These are phyloP conservation scores for Talaromyces nanjingensis DNA, from an alignment of 495 filamentous ascomycete species.

Conservation along the genomic window DNA sequence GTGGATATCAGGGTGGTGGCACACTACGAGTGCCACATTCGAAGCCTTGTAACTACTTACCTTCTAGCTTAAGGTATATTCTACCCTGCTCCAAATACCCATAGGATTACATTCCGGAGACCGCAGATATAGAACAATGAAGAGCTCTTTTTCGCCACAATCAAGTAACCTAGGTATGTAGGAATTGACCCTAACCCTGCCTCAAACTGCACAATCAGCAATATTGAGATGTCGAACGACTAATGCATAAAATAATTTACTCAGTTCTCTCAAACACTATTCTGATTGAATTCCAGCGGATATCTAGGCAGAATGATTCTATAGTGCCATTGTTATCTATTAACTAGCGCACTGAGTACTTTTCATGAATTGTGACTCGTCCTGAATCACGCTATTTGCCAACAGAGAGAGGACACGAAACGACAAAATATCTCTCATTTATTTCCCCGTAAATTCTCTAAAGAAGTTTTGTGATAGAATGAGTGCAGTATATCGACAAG, in stretches of 20 bases:
- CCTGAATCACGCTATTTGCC: not conserved
- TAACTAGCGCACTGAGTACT: not conserved
- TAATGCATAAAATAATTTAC: not conserved
- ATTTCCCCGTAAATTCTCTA: not conserved
- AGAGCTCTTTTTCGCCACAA: not conserved
- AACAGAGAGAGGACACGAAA: not conserved
- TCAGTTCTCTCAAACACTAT: not conserved
- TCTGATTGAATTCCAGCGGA: not conserved
- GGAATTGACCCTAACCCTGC: not conserved
- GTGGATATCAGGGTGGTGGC: not conserved
- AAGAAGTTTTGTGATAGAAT: too few relatives aligned
- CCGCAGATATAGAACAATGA: not conserved
- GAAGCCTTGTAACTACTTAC: not conserved
- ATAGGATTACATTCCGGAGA: not conserved
- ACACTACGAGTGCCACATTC: not conserved
- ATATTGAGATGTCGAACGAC: not conserved
- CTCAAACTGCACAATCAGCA: not conserved
- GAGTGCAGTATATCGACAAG: too few relatives aligned
- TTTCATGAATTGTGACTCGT: not conserved
- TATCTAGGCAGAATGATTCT: not conserved
- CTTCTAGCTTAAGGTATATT: not conserved
- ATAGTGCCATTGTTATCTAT: not conserved
- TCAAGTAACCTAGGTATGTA: too few relatives aligned
- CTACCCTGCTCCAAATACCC: not conserved
- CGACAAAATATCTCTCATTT: not conserved